Conservation (phyloP, 2,329 filamentous ascomycete species). For the Arachnopeziza araneosa region DNA sequence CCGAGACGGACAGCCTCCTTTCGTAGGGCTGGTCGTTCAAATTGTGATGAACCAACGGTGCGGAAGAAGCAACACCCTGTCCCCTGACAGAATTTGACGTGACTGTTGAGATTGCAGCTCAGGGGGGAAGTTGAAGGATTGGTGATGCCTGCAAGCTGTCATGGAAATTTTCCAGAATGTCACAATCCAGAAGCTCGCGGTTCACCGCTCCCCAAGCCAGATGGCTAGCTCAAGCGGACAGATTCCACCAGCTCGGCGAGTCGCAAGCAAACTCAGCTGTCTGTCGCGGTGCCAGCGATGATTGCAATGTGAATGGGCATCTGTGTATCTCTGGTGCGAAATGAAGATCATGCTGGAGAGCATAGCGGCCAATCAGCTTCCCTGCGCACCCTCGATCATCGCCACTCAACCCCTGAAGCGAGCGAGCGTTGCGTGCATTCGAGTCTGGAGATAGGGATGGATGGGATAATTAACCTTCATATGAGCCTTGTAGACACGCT, state of each 20-base stretch:
- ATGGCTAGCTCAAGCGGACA: neutral
- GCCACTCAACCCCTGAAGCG: neutral
- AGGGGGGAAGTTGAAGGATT: neutral
- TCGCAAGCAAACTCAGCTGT: neutral
- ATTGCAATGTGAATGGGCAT: neutral
- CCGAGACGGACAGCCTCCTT: neutral
- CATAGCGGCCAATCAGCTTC: neutral
- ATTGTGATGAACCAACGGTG: neutral
- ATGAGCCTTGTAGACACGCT: neutral
- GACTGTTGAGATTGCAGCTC: neutral
- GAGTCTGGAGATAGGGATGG: neutral
- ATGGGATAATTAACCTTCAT: neutral
- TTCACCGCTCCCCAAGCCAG: neutral
- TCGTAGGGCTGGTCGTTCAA: neutral
- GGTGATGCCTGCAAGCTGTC: neutral
- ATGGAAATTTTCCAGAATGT: neutral
- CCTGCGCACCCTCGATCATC: neutral
- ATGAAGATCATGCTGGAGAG: neutral
- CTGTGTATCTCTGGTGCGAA: neutral
- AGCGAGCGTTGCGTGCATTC: neutral
- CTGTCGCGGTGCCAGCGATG: neutral
- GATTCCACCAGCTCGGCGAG: neutral
- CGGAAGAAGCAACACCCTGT: neutral
- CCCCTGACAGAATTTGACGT: neutral
- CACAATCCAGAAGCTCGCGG: neutral